These are phyloP conservation scores for Neurospora cerealis DNA, from an alignment of 495 filamentous ascomycete genomes.

Conservation along the genomic window DNA sequence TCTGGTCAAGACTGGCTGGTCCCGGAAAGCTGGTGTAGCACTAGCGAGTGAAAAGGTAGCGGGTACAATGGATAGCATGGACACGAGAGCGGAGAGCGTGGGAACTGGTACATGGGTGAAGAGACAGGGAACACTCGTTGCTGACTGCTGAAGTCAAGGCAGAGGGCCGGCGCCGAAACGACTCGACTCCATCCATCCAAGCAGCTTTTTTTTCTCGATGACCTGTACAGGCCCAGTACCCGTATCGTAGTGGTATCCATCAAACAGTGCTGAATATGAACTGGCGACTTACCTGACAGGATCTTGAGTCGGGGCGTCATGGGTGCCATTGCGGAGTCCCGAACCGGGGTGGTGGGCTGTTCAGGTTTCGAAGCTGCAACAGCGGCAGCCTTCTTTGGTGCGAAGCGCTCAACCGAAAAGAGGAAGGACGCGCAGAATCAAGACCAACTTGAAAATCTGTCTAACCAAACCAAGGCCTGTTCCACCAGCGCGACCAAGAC, in stretches of 20 bases:
- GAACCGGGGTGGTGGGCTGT: slow-evolving; percentile 31
- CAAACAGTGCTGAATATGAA: slow-evolving; percentile 13
- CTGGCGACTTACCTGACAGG: slow-evolving; percentile 37
- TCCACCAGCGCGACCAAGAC: not conserved
- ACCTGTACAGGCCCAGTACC: not conserved
- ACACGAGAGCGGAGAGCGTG: slow-evolving; percentile 3
- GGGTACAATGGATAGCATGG: slow-evolving; percentile 8
- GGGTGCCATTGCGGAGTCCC: slow-evolving; percentile 39
- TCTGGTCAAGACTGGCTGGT: slow-evolving; percentile 3
- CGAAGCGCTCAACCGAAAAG: slow-evolving; percentile 18
- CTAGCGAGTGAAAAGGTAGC: slow-evolving; percentile 23
- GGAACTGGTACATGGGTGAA: slow-evolving; percentile 12
- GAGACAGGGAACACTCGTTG: not conserved
- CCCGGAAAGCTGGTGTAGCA: slow-evolving; percentile 18
- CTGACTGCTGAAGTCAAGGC: not conserved
- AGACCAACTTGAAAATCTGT: not conserved
- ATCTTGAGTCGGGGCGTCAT: slow-evolving; percentile 44
- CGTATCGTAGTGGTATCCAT: not conserved
- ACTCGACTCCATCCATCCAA: not conserved
- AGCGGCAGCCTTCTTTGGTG: slow-evolving; percentile 16
- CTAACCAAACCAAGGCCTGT: not conserved
- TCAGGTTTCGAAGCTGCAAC: slow-evolving; percentile 25
- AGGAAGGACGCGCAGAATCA: slow-evolving; percentile 3
- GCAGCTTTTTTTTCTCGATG: not conserved
- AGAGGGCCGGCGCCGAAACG: not conserved